Evolutionary conservation across 2,329 filamentous ascomycete genomes (phyloP), one percentile per base, ranked within the genome.

Genomic region (Xenoacremonium recifei): DNA sequence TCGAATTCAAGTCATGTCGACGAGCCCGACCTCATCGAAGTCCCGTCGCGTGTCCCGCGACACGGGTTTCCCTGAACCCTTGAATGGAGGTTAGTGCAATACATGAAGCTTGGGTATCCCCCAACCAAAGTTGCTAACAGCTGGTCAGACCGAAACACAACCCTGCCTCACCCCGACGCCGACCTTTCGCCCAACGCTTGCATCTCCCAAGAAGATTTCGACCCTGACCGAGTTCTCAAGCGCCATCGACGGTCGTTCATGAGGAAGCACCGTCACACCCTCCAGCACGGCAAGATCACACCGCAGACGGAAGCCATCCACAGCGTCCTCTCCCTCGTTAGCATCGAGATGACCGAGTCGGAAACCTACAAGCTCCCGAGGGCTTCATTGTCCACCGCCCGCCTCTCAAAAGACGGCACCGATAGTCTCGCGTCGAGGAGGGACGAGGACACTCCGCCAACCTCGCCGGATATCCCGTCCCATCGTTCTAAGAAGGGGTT

Each of bases 121-220:
- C 15, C 2, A 41, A 5, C 6, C 12, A 13, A 15, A 16, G 27
- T 33, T 39, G 25, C 47, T 53, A 38, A 57, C 37, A 10, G 16
- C 18, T 12, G 15, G 21, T 13, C 3, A 75, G 74, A 61, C 34
- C 69, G 73, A 47, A 84, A 82, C 53, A 85, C 81, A 12, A 81
- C 79, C 3, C 67, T 79, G 13, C 77, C 76, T 16, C 80, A 84
- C 46, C 81, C 81, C 17, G 79, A 82, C 15, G 81, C 81, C 44
- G 72, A 82, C 51, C 69, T 77, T 6, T 75, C 72, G 12, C 72
- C 73, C 36, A 71, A 78, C 47, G 80, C 79, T 33, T 73, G 67
- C 53, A 78, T 85, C 44, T 72, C 72, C 29, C 71, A 75, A 40
- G 71, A 76, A 39, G 77, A 82, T 48, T 62, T 79, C 33, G 67